Base-by-base conservation (phyloP, 1,284 basidiomycete genomes). In the Cryptococcus hybrid region DNA sequence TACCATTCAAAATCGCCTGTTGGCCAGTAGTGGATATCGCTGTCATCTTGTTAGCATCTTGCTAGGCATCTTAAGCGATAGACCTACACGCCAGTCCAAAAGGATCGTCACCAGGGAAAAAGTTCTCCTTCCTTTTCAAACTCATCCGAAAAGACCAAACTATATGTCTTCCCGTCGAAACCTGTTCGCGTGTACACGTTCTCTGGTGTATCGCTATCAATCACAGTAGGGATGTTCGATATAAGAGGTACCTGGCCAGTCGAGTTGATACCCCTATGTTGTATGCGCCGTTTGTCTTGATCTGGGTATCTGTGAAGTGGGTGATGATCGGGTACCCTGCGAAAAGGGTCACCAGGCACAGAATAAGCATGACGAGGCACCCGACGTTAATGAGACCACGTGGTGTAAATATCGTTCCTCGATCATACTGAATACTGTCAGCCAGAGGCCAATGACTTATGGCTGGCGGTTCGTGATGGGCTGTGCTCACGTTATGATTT, bases 131-230 rank as follows among this genome's bases (percentile, higher is more conserved):
- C 82, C 15, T 79, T 79, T 56, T 95, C 86, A 77, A 96, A 96
- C 78, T 95, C 93, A 76, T 95, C 92, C 51, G 88, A 89, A 72
- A 72, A 94, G 2, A 92, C 85, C 7, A 95, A 81, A 55, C 86
- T 81, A 73, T 88, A 90, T 5, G 80, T 68, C 30, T 83, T 60
- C 2, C 85, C 85, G 66, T 90, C 88, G 60, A 81, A 86, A 0
- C 88, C 88, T 1, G 78, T 85, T 36, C 87, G 82, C 0, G 82
- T 80, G 62, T 81, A 81, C 3, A 82, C 86, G 0, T 65, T 61
- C 1, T 78, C 63, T 0, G 89, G 89, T 0, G 89, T 92, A 12
- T 84, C 84, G 3, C 71, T 57, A 75, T 92, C 89, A 65, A 91
- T 84, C 45, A 88, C 75, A 7, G 79, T 73, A 0, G 86, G 85